Conservation (phyloP, 2,329 filamentous ascomycete genomes). For the Fusarium vanettenii region DNA sequence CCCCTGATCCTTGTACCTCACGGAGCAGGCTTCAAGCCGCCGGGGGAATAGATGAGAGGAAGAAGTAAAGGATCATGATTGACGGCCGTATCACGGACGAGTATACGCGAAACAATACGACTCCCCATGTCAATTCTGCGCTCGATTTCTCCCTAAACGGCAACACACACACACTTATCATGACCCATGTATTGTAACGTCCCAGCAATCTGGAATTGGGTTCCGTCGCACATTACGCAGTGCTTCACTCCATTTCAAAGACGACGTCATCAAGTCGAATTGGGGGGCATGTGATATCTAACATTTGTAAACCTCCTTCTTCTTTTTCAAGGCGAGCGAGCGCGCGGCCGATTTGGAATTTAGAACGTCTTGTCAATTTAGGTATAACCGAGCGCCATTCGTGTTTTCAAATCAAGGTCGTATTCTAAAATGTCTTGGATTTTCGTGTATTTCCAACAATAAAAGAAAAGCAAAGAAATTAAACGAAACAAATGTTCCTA, state of each 20-base stretch:
- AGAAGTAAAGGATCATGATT: background rate
- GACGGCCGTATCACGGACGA: background rate
- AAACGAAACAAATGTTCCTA: background rate
- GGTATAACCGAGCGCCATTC: background rate
- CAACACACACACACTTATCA: background rate
- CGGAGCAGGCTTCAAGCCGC: background rate
- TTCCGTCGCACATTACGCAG: background rate
- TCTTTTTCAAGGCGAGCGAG: background rate
- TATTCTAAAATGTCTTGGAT: background rate
- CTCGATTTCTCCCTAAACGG: background rate
- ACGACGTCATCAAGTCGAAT: background rate
- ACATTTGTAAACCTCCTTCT: background rate
- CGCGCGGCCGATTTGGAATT: background rate
- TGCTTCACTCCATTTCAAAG: background rate
- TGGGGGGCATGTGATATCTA: background rate
- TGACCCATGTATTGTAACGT: background rate
- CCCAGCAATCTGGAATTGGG: background rate
- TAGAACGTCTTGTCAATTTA: background rate
- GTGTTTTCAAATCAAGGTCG: background rate
- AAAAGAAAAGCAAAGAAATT: background rate
- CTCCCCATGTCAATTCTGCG: background rate
- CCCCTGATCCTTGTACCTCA: slow-evolving; percentile 16
- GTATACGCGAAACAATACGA: slow-evolving; percentile 24
- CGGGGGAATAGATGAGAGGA: background rate
- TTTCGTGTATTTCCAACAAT: background rate